Percentiles rank a stretch among this genome's conserved stretches.
These are phyloP conservation scores for Populus ilicifolia DNA, from an alignment of 345 rosid genomes.

Conservation along the genomic window DNA sequence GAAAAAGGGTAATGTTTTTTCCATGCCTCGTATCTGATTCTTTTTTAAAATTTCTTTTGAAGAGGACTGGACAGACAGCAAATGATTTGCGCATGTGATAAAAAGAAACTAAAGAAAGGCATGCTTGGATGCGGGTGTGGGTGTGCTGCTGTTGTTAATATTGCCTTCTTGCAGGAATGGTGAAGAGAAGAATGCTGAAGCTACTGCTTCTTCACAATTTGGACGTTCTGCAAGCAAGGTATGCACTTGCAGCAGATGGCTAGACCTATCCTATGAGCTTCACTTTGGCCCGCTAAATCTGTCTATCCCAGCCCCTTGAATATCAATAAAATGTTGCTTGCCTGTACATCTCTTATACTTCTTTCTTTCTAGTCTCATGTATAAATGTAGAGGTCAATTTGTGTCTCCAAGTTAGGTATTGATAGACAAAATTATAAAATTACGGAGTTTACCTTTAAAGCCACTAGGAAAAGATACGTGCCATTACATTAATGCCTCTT, in stretches of 20 bases:
- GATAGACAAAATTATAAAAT: not conserved
- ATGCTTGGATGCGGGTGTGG: not conserved
- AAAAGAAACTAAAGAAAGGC: not conserved
- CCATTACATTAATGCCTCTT: not conserved
- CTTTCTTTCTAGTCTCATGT: not conserved
- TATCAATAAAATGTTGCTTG: not conserved
- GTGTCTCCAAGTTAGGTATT: not conserved
- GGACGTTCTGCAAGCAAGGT: conserved; percentile 61
- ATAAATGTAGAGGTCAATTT: not conserved
- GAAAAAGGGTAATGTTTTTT: conserved; percentile 40
- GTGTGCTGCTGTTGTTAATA: not conserved
- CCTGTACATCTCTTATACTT: not conserved
- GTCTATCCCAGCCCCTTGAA: not conserved
- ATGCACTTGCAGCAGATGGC: conserved; percentile 15
- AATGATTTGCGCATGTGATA: not conserved
- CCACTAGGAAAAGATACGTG: not conserved
- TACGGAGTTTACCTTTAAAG: not conserved
- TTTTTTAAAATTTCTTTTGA: not conserved
- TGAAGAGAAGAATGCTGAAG: conserved; percentile 39
- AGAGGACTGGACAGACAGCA: not conserved
- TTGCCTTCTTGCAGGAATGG: conserved; percentile 45
- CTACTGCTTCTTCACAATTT: conserved; percentile 19
- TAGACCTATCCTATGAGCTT: not conserved
- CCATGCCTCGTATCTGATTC: not conserved
- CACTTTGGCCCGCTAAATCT: not conserved